Evolutionary conservation across 306 rosid genomes (phyloP).

Genomic region (Hippophae tibetana): DNA sequence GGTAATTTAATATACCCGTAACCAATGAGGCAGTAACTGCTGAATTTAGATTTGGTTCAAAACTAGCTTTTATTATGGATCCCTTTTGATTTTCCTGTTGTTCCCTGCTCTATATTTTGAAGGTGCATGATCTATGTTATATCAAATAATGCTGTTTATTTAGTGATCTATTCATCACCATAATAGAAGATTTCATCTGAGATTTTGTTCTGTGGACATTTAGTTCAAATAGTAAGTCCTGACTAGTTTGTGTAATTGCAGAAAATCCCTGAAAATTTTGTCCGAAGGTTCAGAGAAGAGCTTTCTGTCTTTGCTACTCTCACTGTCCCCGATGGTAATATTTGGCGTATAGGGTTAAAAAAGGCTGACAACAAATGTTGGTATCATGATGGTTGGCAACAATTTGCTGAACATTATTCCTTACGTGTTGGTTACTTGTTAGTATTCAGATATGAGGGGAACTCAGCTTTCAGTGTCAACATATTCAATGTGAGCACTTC

Average conservation of each 20-base stretch:
- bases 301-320: conserved; percentile 56
- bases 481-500: conserved; percentile 55
- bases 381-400: conserved; percentile 77
- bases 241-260: conserved; percentile 36
- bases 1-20: background rate
- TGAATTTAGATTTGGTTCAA: background rate
- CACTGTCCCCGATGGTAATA: conserved; percentile 67
- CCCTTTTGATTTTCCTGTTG: too few relatives aligned
- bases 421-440: conserved; percentile 63
- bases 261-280: conserved; percentile 76
- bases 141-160: too few relatives aligned
- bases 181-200: background rate
- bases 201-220: background rate
- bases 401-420: conserved; percentile 57
- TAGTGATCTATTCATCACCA: too few relatives aligned
- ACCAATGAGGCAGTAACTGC: background rate
- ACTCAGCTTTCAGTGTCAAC: conserved; percentile 58
- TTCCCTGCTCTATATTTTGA: too few relatives aligned
- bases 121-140: too few relatives aligned
- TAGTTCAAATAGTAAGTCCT: conserved; percentile 6
- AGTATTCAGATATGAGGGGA: conserved; percentile 74
- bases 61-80: background rate
- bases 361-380: conserved; percentile 58
- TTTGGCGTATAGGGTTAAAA: conserved; percentile 68
- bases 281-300: conserved; percentile 52